A percentile compares a stretch with the other conserved stretches of the same genome.
These are phyloP conservation scores for Colletotrichum viniferum DNA, from an alignment of 2,329 filamentous ascomycete genomes.

Conservation along the genomic window DNA sequence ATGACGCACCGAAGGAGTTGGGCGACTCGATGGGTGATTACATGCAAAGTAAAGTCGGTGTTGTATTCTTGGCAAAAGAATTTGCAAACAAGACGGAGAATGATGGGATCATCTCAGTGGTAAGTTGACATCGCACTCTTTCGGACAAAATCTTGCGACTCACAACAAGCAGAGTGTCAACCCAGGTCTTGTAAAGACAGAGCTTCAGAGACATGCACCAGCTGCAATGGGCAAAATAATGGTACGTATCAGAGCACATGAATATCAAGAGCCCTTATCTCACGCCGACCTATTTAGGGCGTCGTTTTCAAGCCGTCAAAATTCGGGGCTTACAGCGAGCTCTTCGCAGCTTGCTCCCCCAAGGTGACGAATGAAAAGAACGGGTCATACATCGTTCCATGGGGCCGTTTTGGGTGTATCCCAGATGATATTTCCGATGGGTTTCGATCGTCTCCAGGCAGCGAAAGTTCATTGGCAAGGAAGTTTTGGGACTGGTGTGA, in stretches of 20 bases:
- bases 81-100: conserved; percentile 29
- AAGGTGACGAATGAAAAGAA: conserved; percentile 44
- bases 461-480: neutral
- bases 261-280: no score
- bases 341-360: conserved; percentile 50
- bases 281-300: neutral
- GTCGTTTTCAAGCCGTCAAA: neutral
- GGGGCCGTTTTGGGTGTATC: neutral
- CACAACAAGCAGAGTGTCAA: conserved; percentile 30
- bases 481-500: neutral
- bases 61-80: conserved; percentile 33
- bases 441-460: neutral
- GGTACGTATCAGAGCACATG: neutral
- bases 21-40: conserved; percentile 19
- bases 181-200: conserved; percentile 42
- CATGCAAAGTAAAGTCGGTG: conserved; percentile 31
- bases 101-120: conserved; percentile 21
- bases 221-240: conserved; percentile 18
- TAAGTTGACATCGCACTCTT: neutral
- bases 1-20: conserved; percentile 20
- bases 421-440: neutral
- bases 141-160: neutral
- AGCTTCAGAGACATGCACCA: conserved; percentile 33
- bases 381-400: conserved; percentile 21
- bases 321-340: conserved; percentile 50